These are phyloP conservation scores for button mushroom (Agaricus bisporus) DNA, from an alignment of 768 basidiomycete genomes.

Conservation along the genomic window DNA sequence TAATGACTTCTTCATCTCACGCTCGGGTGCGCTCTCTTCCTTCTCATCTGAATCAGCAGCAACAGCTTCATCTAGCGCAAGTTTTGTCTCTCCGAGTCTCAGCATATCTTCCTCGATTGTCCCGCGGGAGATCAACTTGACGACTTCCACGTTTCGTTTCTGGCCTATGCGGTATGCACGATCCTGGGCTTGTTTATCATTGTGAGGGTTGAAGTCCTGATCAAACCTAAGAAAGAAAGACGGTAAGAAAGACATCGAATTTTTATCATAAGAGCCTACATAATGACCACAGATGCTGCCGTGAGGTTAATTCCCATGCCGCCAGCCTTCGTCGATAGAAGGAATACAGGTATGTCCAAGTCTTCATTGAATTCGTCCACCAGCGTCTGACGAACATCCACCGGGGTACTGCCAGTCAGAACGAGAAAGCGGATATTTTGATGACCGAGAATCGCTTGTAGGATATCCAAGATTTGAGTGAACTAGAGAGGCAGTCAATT, in stretches of 20 bases:
- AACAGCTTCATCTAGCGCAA: constrained; percentile 90
- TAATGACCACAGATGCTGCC: constrained; percentile 92
- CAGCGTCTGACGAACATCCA: constrained; percentile 86
- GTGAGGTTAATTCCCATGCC: constrained; percentile 97
- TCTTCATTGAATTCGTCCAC: constrained; percentile 96
- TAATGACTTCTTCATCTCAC: constrained; percentile 79
- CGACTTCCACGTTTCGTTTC: constrained; percentile 88
- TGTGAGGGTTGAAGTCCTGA: constrained; percentile 97
- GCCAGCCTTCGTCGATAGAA: constrained; percentile 89
- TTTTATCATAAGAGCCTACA: constrained; percentile 39
- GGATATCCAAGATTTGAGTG: constrained; percentile 91
- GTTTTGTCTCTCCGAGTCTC: constrained; percentile 80
- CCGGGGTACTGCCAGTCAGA: constrained; percentile 89
- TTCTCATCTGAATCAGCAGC: constrained; percentile 70
- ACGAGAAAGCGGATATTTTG: constrained; percentile 70
- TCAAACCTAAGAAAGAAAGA: constrained; percentile 59
- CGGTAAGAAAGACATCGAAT: background rate
- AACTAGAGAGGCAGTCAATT: constrained; percentile 46
- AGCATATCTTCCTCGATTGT: constrained; percentile 98
- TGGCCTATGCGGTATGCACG: constrained; percentile 97
- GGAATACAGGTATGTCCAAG: constrained; percentile 79
- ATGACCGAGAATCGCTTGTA: constrained; percentile 75
- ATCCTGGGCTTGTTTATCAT: constrained; percentile 97
- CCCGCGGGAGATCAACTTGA: constrained; percentile 86
- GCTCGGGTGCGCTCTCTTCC: constrained; percentile 61